Evolutionary conservation across 495 filamentous ascomycete genomes (phyloP), one percentile per base, ranked within the genome.

Genomic region (Talaromyces nanjingensis): DNA sequence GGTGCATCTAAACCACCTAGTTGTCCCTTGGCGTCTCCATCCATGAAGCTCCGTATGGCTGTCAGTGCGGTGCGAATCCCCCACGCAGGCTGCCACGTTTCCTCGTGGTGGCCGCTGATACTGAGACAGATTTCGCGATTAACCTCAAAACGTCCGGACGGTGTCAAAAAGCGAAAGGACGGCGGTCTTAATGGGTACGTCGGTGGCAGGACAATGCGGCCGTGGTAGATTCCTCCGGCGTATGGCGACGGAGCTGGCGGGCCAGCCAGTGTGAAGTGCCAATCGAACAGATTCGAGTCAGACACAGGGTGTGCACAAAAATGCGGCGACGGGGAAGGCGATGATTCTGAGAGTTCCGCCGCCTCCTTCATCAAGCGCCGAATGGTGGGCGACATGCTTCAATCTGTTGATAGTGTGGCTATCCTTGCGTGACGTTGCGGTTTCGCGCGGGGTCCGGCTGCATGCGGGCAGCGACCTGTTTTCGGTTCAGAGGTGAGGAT

Each of bases 81-180:
- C 94, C 94, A 98, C 1, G 94, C 94, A 1, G 94, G 94, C 82
- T 96, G 92, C 94, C 94, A 98, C 25, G 89, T 93, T 76, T 98
- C 94, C 74, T 97, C 94, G 76, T 98, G 94, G 75, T 97, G 93
- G 8, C 92, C 94, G 37, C 84, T 88, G 72, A 98, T 98, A 62
- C 83, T 88, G 6, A 98, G 85, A 72, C 94, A 98, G 67, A 98
- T 97, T 80, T 98, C 94, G 64, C 94, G 87, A 75, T 98, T 98
- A 45, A 91, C 86, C 74, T 98, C 94, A 81, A 98, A 98, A 65
- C 94, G 86, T 60, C 93, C 94, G 55, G 86, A 88, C 12, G 94
- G 91, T 0, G 94, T 97, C 0, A 92, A 81, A 81, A 98, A 98
- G 74, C 94, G 91, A 81, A 98, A 97, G 18, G 84, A 87, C 0